Conservation (phyloP, 306 rosid species). For the Corylus americana region DNA sequence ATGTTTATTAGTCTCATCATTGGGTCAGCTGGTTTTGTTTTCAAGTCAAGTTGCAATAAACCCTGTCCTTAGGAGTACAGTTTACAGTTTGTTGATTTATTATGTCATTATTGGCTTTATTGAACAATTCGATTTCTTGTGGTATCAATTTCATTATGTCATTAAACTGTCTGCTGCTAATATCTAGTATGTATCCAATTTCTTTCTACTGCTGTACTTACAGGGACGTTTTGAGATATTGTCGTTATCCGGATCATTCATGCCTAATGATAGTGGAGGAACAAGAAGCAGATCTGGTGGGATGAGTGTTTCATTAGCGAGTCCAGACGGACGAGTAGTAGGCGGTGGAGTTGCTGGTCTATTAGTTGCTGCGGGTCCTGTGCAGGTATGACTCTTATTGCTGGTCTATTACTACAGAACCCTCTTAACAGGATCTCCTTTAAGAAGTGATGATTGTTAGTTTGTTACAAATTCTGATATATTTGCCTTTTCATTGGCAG, state of each 20-base stretch:
- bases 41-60: neutral
- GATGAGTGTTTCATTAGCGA: constrained; percentile 88
- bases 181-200: constrained; percentile 10
- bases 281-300: constrained; percentile 95
- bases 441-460: neutral
- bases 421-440: too few relatives aligned
- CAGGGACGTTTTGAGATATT: constrained; percentile 96
- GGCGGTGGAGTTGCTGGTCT: constrained; percentile 97
- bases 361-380: constrained; percentile 90
- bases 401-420: constrained; percentile 62
- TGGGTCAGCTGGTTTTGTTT: neutral
- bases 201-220: constrained; percentile 22
- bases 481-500: constrained; percentile 39
- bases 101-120: neutral
- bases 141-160: neutral
- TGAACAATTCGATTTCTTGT: neutral
- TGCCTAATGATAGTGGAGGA: constrained; percentile 84
- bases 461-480: constrained; percentile 19
- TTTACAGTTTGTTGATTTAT: neutral
- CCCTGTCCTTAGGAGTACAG: neutral
- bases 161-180: constrained; percentile 1
- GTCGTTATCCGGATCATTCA: constrained; percentile 87
- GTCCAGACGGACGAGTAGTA: constrained; percentile 95
- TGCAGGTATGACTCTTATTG: constrained; percentile 65
- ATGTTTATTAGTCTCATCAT: neutral